These are phyloP conservation scores for Paramecium sonneborni DNA, from an alignment of 73 alveolate genomes.

Conservation along the genomic window DNA sequence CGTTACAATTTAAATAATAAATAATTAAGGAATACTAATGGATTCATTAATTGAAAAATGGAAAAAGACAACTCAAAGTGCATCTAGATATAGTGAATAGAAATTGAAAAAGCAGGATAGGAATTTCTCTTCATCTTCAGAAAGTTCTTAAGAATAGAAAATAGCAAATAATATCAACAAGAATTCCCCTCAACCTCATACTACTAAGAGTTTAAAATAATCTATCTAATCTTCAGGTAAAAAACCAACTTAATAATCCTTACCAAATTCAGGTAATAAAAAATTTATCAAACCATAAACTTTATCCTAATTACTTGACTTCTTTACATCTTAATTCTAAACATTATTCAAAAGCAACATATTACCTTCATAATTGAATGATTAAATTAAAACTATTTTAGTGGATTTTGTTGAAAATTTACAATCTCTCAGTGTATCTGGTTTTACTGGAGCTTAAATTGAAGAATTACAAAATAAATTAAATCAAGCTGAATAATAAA, in stretches of 20 bases:
- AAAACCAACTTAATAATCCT: not conserved
- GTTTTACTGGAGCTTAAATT: not conserved
- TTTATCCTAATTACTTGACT: not conserved
- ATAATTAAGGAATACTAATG: not conserved
- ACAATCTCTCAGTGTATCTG: not conserved
- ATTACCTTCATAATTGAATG: not conserved
- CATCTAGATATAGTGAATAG: constrained; percentile 24
- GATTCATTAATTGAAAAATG: constrained; percentile 48
- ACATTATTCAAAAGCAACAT: not conserved
- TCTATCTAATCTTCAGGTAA: not conserved
- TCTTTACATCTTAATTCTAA: not conserved
- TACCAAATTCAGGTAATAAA: constrained; percentile 2
- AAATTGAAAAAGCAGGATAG: not conserved
- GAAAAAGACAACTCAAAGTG: constrained; percentile 44
- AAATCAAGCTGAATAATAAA: not conserved
- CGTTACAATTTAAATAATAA: not conserved
- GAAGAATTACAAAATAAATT: constrained; percentile 11
- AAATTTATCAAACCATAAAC: constrained; percentile 24
- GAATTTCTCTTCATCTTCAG: constrained; percentile 7
- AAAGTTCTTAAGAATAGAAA: not conserved
- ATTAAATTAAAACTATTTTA: not conserved
- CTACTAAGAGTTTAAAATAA: not conserved
- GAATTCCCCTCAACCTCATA: not conserved
- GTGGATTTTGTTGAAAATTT: constrained; percentile 45
- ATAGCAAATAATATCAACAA: not conserved